Evolutionary conservation across 2,329 filamentous ascomycete species (phyloP).

Genomic region (Dothideomycetidae sp.): DNA sequence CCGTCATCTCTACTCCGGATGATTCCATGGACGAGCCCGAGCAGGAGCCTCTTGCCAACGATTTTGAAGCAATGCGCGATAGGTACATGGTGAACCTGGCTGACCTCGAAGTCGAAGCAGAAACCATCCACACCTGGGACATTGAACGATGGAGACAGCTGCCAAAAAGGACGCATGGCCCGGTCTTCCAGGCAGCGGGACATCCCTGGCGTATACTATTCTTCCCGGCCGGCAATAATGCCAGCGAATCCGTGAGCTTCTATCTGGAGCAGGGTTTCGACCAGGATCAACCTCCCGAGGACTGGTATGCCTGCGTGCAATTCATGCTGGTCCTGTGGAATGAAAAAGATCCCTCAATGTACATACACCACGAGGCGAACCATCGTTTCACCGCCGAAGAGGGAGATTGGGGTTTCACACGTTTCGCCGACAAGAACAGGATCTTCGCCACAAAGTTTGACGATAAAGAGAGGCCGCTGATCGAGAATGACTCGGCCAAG

Average conservation of each 20-base stretch:
- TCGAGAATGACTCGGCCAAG: slow-evolving; percentile 63
- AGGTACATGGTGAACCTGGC: slow-evolving; percentile 60
- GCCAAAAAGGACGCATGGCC: slow-evolving; percentile 71
- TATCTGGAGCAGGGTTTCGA: slow-evolving; percentile 91
- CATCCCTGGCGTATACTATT: slow-evolving; percentile 91
- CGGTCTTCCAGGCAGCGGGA: slow-evolving; percentile 71
- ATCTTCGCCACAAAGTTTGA: slow-evolving; percentile 74
- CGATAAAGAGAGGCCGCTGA: slow-evolving; percentile 50
- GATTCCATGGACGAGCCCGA: slow-evolving; percentile 38
- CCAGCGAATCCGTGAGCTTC: slow-evolving; percentile 77
- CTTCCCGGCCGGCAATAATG: slow-evolving; percentile 86
- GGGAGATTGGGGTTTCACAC: slow-evolving; percentile 97
- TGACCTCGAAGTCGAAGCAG: slow-evolving; percentile 66
- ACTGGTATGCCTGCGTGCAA: slow-evolving; percentile 94
- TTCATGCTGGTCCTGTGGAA: slow-evolving; percentile 94
- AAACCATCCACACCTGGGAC: slow-evolving; percentile 70
- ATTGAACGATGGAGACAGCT: slow-evolving; percentile 70
- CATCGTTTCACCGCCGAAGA: slow-evolving; percentile 95
- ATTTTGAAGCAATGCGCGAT: slow-evolving; percentile 71
- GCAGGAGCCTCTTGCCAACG: slow-evolving; percentile 40
- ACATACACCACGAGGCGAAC: slow-evolving; percentile 62
- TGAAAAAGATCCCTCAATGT: slow-evolving; percentile 76
- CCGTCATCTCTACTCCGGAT: slow-evolving; percentile 47
- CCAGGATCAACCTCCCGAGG: slow-evolving; percentile 54
- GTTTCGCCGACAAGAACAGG: slow-evolving; percentile 75